A percentile compares a stretch with the other conserved stretches of the same genome.
Evolutionary conservation across 306 rosid genomes (phyloP).

Genomic region (Malus sylvestris): DNA sequence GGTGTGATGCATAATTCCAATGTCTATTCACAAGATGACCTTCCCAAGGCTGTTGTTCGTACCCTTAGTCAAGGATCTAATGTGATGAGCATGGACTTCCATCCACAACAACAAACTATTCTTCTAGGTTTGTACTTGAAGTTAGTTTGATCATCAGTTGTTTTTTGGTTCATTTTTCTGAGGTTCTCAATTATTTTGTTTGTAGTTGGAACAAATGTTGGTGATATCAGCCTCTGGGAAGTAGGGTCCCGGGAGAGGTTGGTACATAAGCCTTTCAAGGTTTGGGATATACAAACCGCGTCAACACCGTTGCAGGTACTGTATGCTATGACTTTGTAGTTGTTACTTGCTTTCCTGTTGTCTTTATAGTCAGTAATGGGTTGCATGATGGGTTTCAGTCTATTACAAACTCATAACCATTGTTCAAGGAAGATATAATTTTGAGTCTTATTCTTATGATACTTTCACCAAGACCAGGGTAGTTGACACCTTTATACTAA

Average conservation of each 20-base stretch:
- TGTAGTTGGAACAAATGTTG: conserved; percentile 44
- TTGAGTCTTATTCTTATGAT: neutral
- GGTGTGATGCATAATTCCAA: conserved; percentile 34
- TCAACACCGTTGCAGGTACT: conserved; percentile 37
- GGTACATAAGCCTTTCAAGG: conserved; percentile 33
- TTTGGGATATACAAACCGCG: conserved; percentile 30
- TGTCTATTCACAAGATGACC: conserved; percentile 42
- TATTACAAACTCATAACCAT: neutral
- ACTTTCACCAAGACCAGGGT: neutral
- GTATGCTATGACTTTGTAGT: neutral
- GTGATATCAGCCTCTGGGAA: conserved; percentile 44
- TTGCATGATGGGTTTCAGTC: neutral
- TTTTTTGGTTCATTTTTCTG: neutral
- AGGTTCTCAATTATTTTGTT: neutral
- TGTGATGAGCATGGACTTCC: conserved; percentile 45
- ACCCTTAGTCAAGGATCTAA: conserved; percentile 36
- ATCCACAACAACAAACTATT: conserved; percentile 33
- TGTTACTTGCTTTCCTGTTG: neutral
- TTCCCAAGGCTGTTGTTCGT: conserved; percentile 31
- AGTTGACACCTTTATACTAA: neutral
- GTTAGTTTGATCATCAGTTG: neutral
- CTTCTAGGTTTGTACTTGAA: conserved; percentile 30
- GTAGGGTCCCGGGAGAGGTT: conserved; percentile 35
- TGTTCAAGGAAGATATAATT: neutral
- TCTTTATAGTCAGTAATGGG: neutral